These are phyloP conservation scores for Lolium multiflorum DNA, from an alignment of 176 grass and related monocot species.

Conservation along the genomic window DNA sequence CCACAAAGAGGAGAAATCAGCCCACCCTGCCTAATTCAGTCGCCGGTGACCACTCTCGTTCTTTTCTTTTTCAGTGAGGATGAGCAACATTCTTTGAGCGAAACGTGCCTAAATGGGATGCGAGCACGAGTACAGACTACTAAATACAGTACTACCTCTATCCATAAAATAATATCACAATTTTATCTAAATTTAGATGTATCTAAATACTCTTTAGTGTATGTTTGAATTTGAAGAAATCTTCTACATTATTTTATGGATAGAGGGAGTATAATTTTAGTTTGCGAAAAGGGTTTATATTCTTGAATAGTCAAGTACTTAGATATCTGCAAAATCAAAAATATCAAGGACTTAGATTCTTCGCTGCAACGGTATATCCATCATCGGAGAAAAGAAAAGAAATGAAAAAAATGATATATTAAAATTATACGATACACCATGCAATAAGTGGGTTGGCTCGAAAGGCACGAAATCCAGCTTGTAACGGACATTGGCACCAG, in stretches of 20 bases:
- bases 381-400: too few species aligned
- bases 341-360: not conserved
- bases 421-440: not conserved
- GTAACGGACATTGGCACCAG: not conserved
- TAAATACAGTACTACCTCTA: too few species aligned
- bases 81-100: not conserved
- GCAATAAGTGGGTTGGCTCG: not conserved
- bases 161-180: too few species aligned
- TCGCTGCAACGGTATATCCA: not conserved
- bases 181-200: too few species aligned
- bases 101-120: not conserved
- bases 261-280: too few species aligned
- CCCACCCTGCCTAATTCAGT: not conserved
- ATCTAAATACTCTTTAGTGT: too few species aligned
- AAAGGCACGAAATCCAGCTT: not conserved
- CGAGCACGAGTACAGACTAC: not conserved
- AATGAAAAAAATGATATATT: too few species aligned
- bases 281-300: too few species aligned
- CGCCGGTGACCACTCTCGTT: not conserved
- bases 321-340: too few species aligned
- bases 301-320: too few species aligned
- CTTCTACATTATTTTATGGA: too few species aligned
- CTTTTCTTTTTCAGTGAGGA: not conserved
- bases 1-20: not conserved
- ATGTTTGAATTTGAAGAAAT: too few species aligned